A percentile compares a stretch with the other conserved stretches of the same genome.
phyloP scores from a whole-genome alignment of 78 protist species.

The Anaeramoeba ignava region DNA sequence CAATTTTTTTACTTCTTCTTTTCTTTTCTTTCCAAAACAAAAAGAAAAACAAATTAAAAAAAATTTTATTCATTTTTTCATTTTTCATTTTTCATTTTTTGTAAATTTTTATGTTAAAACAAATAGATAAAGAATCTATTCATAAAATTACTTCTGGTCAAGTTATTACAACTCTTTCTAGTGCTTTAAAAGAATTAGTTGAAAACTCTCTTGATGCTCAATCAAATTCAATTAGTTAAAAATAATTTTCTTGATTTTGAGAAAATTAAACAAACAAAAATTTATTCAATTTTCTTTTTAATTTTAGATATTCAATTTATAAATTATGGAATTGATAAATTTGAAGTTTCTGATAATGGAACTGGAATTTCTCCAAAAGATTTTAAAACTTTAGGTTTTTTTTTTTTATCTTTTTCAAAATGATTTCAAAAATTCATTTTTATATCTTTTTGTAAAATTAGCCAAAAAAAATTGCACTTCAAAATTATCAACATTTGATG shows the following conservation, averaged over 20 bases:
- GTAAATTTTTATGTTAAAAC: too few relatives aligned
- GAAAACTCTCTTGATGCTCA: conserved; percentile 85
- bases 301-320: neutral
- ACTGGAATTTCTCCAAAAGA: neutral
- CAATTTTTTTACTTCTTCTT: too few relatives aligned
- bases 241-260: neutral
- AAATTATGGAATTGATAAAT: neutral
- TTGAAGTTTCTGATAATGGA: neutral
- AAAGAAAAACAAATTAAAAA: too few relatives aligned
- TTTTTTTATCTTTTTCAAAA: too few relatives aligned
- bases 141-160: conserved; percentile 29
- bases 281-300: neutral
- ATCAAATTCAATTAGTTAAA: conserved; percentile 39
- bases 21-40: too few relatives aligned
- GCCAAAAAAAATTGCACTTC: neutral
- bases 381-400: too few relatives aligned
- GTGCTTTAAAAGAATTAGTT: conserved; percentile 75
- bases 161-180: conserved; percentile 59
- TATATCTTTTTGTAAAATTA: too few relatives aligned
- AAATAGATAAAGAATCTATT: neutral
- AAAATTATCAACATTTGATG: neutral
- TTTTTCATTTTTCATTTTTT: too few relatives aligned
- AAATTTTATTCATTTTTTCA: too few relatives aligned
- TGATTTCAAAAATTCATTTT: too few relatives aligned
- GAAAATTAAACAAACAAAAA: neutral